Evolutionary conservation across 176 grass and related monocot genomes (phyloP).

Genomic region (Guadua angustifolia): DNA sequence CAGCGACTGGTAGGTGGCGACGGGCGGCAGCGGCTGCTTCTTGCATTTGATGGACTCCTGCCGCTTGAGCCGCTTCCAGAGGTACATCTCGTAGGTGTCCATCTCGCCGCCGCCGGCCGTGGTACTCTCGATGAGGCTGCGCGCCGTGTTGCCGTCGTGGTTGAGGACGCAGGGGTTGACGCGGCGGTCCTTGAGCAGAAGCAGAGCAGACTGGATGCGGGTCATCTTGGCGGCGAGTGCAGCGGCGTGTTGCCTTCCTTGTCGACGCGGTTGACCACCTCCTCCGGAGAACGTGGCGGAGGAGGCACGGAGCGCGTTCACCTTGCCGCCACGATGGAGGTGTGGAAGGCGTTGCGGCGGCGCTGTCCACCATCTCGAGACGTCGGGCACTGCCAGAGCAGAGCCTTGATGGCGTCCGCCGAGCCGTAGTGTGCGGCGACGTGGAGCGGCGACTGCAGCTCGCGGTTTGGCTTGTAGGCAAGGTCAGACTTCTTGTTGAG

Average conservation of each 20-base stretch:
- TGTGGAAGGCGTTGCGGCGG: constrained; percentile 45
- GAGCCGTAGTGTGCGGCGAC: constrained; percentile 41
- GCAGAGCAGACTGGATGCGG: constrained; percentile 43
- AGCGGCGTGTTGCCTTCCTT: constrained; percentile 47
- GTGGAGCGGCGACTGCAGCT: constrained; percentile 33
- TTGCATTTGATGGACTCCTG: constrained; percentile 20
- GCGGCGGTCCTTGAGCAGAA: constrained; percentile 30
- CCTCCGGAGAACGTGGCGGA: constrained; percentile 31
- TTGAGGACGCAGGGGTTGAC: constrained; percentile 40
- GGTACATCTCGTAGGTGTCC: constrained; percentile 32
- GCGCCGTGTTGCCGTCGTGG: constrained; percentile 6
- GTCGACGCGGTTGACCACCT: constrained; percentile 62
- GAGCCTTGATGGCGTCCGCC: constrained; percentile 27
- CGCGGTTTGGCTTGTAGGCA: constrained; percentile 43
- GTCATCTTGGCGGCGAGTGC: constrained; percentile 51
- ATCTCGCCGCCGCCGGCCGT: not conserved
- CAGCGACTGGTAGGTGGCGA: not conserved
- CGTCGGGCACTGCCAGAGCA: constrained; percentile 48
- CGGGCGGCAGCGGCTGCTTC: constrained; percentile 31
- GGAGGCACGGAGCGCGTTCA: constrained; percentile 43
- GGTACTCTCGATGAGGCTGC: constrained; percentile 17
- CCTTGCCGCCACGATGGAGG: constrained; percentile 30
- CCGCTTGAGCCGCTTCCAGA: constrained; percentile 41
- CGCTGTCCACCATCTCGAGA: constrained; percentile 31
- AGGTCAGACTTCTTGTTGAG: constrained; percentile 35